phyloP scores from a whole-genome alignment of 768 basidiomycete genomes.

The Lactifluus volemus region DNA sequence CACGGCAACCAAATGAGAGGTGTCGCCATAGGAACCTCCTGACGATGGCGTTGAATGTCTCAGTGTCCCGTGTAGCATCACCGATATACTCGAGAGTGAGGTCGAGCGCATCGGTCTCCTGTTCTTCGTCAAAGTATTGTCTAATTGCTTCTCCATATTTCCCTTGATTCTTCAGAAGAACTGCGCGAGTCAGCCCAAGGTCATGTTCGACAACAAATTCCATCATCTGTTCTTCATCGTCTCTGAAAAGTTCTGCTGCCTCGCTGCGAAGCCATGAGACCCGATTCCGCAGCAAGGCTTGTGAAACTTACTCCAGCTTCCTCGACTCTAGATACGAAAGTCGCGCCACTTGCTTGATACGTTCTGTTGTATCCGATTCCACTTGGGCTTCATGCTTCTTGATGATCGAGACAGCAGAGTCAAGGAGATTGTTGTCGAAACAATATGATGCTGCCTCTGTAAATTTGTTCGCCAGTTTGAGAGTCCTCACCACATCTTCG shows the following conservation, averaged over 20 bases:
- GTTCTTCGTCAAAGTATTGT: conserved; percentile 40
- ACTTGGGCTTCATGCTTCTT: not conserved
- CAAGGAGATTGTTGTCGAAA: conserved; percentile 11
- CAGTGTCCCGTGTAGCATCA: conserved; percentile 20
- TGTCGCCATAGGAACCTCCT: conserved; percentile 31
- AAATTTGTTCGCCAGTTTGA: conserved; percentile 3
- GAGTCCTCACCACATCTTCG: not conserved
- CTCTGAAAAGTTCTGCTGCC: conserved; percentile 38
- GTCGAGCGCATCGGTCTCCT: conserved; percentile 37
- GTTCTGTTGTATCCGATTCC: conserved; percentile 5
- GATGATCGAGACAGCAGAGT: conserved; percentile 1
- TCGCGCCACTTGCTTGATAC: conserved; percentile 3
- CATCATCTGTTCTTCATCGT: conserved; percentile 43
- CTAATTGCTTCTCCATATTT: conserved; percentile 43
- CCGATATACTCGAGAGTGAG: conserved; percentile 32
- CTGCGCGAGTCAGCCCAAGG: conserved; percentile 40
- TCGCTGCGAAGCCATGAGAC: conserved; percentile 30
- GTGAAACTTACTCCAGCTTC: conserved; percentile 4
- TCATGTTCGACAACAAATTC: conserved; percentile 48
- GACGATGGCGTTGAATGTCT: conserved; percentile 26
- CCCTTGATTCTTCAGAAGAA: conserved; percentile 35
- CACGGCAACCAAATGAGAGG: conserved; percentile 11
- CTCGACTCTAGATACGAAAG: conserved; percentile 5
- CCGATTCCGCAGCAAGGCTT: not conserved
- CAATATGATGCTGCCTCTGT: conserved; percentile 13